Percentiles rank a stretch among this genome's conserved stretches.
phyloP scores from a whole-genome alignment of 1,284 basidiomycete species.

The Apiotrichum montevideense region DNA sequence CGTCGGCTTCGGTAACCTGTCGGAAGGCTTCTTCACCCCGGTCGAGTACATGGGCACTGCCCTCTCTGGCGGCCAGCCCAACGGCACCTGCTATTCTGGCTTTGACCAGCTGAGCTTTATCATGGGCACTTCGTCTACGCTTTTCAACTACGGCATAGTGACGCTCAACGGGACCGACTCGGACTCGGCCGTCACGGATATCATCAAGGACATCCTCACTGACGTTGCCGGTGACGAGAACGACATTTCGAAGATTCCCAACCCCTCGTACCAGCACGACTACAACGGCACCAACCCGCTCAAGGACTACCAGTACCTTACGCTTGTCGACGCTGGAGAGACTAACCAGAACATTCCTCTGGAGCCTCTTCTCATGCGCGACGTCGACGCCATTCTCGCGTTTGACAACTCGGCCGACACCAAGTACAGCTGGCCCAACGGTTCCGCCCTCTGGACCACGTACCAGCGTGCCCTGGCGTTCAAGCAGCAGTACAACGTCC shows the following conservation, averaged over 20 bases:
- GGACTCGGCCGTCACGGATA: constrained; percentile 29
- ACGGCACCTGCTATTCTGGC: constrained; percentile 42
- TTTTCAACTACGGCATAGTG: constrained; percentile 35
- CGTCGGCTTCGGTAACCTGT: constrained; percentile 31
- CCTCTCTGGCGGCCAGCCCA: constrained; percentile 37
- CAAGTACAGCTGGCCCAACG: constrained; percentile 51
- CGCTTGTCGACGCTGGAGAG: constrained; percentile 51
- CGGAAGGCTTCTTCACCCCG: constrained; percentile 41
- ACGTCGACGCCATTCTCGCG: constrained; percentile 52
- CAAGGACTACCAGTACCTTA: constrained; percentile 34
- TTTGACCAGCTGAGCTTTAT: constrained; percentile 47
- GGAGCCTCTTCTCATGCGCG: constrained; percentile 51
- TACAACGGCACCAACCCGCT: constrained; percentile 41
- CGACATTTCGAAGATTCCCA: constrained; percentile 49
- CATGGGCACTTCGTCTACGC: constrained; percentile 47
- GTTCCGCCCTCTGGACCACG: constrained; percentile 45
- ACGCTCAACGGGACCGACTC: constrained; percentile 35
- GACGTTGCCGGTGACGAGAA: constrained; percentile 40
- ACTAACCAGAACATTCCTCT: constrained; percentile 51
- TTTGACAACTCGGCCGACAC: constrained; percentile 54
- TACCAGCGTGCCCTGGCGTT: constrained; percentile 31
- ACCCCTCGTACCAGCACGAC: constrained; percentile 37
- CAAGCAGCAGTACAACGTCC: constrained; percentile 25
- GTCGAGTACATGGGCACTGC: constrained; percentile 43
- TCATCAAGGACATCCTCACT: constrained; percentile 32